These are phyloP conservation scores for Aspergillus clavatus DNA, from an alignment of 2,329 filamentous ascomycete species.

Conservation along the genomic window DNA sequence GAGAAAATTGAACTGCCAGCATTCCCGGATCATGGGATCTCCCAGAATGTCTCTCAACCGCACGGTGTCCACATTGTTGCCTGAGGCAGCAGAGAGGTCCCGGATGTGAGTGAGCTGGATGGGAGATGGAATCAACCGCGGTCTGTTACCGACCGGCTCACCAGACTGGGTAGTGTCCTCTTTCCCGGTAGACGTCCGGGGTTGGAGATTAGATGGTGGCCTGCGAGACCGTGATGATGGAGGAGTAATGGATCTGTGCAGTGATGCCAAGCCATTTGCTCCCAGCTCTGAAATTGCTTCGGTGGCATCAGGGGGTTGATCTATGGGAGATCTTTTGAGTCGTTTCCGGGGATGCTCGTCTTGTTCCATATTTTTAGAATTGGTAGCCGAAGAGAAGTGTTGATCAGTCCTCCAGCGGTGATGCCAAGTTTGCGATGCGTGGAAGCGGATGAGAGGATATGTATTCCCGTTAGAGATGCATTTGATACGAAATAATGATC, in stretches of 20 bases:
- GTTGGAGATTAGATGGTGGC: not conserved
- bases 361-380: not conserved
- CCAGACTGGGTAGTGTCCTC: not conserved
- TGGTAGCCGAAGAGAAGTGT: not conserved
- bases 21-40: constrained; percentile 65
- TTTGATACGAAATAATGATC: not conserved
- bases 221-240: constrained; percentile 16
- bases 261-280: constrained; percentile 18
- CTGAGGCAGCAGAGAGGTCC: constrained; percentile 52
- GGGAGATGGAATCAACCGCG: constrained; percentile 53
- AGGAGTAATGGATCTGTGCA: constrained; percentile 27
- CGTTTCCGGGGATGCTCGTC: constrained; percentile 11
- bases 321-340: constrained; percentile 6
- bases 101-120: constrained; percentile 66
- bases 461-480: not conserved
- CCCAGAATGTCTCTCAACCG: constrained; percentile 64
- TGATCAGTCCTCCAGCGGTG: not conserved
- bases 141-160: not conserved
- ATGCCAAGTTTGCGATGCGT: not conserved
- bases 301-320: not conserved
- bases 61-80: constrained; percentile 62
- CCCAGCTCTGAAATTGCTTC: not conserved
- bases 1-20: constrained; percentile 55
- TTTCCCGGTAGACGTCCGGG: too few species aligned
- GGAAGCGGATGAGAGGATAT: not conserved